These are phyloP conservation scores for Penicillium janthinellum DNA, from an alignment of 2,329 filamentous ascomycete species.

Conservation along the genomic window DNA sequence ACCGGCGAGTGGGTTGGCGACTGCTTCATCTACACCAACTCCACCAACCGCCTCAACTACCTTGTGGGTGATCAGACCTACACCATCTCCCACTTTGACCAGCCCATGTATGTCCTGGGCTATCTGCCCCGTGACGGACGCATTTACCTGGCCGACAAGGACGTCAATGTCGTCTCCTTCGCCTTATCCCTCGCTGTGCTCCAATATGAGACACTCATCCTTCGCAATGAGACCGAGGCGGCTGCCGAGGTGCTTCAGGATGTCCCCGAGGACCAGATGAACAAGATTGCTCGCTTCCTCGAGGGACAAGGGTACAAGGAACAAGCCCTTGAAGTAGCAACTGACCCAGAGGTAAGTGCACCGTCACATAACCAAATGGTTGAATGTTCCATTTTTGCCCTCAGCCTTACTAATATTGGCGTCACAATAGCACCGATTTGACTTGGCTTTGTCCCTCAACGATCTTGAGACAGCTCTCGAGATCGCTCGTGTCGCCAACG, in stretches of 20 bases:
- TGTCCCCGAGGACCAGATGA: constrained; percentile 90
- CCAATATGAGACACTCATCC: constrained; percentile 94
- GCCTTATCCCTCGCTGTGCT: constrained; percentile 87
- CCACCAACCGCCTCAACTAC: constrained; percentile 94
- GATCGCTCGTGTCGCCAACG: constrained; percentile 78
- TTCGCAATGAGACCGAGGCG: constrained; percentile 89
- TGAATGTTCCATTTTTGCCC: too few species aligned
- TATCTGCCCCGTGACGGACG: constrained; percentile 95
- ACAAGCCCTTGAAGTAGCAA: constrained; percentile 88
- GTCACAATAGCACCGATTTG: constrained; percentile 73
- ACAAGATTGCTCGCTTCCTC: constrained; percentile 96
- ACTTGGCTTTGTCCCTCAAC: constrained; percentile 79
- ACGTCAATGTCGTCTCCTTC: constrained; percentile 89
- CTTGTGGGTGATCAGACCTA: constrained; percentile 97
- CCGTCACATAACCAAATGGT: not conserved
- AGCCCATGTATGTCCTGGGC: constrained; percentile 89
- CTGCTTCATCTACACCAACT: constrained; percentile 98
- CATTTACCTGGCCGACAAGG: constrained; percentile 94
- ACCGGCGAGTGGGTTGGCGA: constrained; percentile 98
- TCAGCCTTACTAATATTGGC: not conserved
- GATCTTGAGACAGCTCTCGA: constrained; percentile 83
- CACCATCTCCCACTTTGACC: constrained; percentile 95
- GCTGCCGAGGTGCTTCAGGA: constrained; percentile 81
- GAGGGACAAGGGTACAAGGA: constrained; percentile 98
- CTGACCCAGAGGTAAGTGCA: constrained; percentile 67